Evolutionary conservation across 306 rosid genomes (phyloP), one percentile per base, ranked within the genome.

Genomic region (Cicer judaicum): DNA sequence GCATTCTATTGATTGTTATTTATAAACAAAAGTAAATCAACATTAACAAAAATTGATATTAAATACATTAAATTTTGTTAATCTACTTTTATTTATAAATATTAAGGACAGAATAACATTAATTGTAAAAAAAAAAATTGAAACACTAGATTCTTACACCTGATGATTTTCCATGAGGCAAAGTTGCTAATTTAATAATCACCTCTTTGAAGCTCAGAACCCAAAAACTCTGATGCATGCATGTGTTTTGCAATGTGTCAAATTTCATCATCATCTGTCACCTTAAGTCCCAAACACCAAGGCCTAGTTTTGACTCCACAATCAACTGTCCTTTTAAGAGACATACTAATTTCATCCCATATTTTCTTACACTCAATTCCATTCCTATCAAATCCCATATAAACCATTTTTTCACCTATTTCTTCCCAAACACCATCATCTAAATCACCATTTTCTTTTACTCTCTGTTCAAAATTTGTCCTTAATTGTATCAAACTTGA

Each of bases 221-320:
- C 29, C 52, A 65, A 65, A 64, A 64, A 10, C 52, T 64, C 69
- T 41, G 50, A 39, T 42, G 8, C 42, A 11, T 13, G 54, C 38
- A 18, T 42, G 50, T 15, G 10, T 65, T 53, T 49, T 59, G 62
- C 82, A 82, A 60, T 86, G 79, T 42, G 85, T 80, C 84, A 80
- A 78, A 87, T 59, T 54, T 77, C 82, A 57, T 79, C 81, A 73
- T 80, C 88, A 79, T 80, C 85, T 55, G 77, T 87, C 54, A 85
- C 77, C 78, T 80, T 86, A 70, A 87, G 86, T 79, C 90, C 91
- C 87, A 84, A 80, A 77, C 73, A 73, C 82, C 82, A 64, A 50
- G 84, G 81, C 65, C 77, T 85, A 56, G 80, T 77, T 78, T 69
- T 78, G n/a, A 29, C 64, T 59, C 41, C 57, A 69, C 53, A 54